These are phyloP conservation scores for Setaria italica DNA, from an alignment of 202 grass and related monocot species.

Conservation along the genomic window DNA sequence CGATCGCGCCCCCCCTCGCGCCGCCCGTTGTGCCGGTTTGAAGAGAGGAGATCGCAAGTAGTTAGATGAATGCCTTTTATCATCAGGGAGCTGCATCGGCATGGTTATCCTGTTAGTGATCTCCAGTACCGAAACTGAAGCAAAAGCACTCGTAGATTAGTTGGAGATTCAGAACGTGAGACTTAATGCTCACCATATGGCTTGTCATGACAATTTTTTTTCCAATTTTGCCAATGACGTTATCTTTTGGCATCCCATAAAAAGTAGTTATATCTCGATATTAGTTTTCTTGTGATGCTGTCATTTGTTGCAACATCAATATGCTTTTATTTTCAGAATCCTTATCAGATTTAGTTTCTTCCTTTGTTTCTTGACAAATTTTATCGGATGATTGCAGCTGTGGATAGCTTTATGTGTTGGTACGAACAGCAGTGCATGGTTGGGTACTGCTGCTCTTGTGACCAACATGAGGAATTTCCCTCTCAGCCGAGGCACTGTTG, in stretches of 20 bases:
- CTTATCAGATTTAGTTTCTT: constrained; percentile 23
- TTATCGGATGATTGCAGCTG: constrained; percentile 60
- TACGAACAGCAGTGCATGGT: constrained; percentile 98
- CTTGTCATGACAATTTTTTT: neutral
- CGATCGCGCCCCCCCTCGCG: too few relatives aligned
- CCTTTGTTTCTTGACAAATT: constrained; percentile 18
- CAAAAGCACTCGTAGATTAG: neutral
- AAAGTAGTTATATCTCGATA: neutral
- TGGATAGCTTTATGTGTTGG: constrained; percentile 89
- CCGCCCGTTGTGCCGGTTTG: neutral
- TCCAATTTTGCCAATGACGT: neutral
- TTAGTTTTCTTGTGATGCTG: neutral
- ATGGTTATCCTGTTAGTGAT: neutral
- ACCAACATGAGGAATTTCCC: constrained; percentile 99
- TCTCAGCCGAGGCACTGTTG: constrained; percentile 90
- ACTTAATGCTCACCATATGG: neutral
- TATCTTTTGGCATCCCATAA: neutral
- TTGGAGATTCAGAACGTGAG: neutral
- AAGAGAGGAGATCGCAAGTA: neutral
- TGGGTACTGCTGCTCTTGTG: constrained; percentile 82
- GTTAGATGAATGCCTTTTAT: constrained; percentile 4
- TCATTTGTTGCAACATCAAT: constrained; percentile 15
- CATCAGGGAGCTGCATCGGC: neutral
- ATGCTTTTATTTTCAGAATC: neutral
- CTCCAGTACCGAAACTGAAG: constrained; percentile 19